Base-by-base conservation (phyloP, 768 basidiomycete species). In the Favolaschia claudopus region DNA sequence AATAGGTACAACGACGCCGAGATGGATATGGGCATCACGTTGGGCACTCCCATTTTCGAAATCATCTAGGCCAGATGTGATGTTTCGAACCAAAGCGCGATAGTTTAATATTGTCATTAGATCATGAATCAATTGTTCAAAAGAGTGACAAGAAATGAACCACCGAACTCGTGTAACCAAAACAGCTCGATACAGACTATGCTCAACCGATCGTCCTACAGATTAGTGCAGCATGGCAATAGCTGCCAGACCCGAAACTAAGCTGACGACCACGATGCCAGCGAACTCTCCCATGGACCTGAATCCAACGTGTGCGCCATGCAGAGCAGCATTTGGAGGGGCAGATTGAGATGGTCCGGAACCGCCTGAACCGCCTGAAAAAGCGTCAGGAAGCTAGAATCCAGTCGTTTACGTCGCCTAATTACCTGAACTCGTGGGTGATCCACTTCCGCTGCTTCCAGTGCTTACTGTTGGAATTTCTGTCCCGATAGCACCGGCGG, bases 201-300 rank as follows among this genome's bases (percentile, higher is more conserved):
- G n/a, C n/a, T n/a, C n/a, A n/a, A n/a, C n/a, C n/a, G n/a, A n/a
- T n/a, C n/a, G n/a, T n/a, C n/a, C n/a, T n/a, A n/a, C n/a, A n/a
- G 42, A 20, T 46, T 37, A 62, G 29, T 62, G 60, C 15, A 62
- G 45, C 38, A 62, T 22, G 10, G 37, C 55, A n/a, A 62, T 52
- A 5, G 60, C 60, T 10, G 44, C 48, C 22, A 62, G 25, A 13
- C 55, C 55, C 3, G 60, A 62, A 20, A 62, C 19, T 24, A 62
- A 32, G 37, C 37, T 42, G 12, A 62, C 32, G 17, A 62, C 36
- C 36, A 38, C 44, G 22, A 62, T 57, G 7, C 25, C 50, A 2
- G 60, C 45, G n/a, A 36, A 62, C 45, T 57, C 50, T 15, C 55
- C 60, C 24, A 10, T 19, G 22, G 39, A 27, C n/a, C 49, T 27